Percentiles rank a stretch among this genome's conserved stretches.
phyloP scores from a whole-genome alignment of 208 protist species.

The Leishmania major region DNA sequence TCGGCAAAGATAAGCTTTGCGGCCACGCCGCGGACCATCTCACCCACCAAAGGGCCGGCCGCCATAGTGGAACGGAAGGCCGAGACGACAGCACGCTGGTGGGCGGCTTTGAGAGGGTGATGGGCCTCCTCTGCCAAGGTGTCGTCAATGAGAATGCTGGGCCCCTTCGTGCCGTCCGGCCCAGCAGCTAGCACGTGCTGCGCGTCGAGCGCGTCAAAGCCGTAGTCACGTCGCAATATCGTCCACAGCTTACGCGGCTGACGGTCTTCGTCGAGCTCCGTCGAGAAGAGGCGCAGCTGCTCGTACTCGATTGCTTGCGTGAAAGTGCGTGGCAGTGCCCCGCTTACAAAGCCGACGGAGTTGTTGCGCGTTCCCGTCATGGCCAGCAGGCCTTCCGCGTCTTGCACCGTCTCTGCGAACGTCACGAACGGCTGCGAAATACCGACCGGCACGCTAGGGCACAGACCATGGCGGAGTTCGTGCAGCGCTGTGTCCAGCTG shows the following conservation, averaged over 20 bases:
- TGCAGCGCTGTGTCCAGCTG: constrained; percentile 98
- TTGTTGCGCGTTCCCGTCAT: constrained; percentile 52
- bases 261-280: constrained; percentile 1
- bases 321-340: constrained; percentile 41
- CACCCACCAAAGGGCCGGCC: constrained; percentile 97
- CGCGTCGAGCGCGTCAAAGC: constrained; percentile 96
- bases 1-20: constrained; percentile 66
- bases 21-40: constrained; percentile 77
- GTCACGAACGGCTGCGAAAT: constrained; percentile 96
- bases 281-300: constrained; percentile 49
- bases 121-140: constrained; percentile 81
- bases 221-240: constrained; percentile 72
- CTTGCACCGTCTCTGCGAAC: constrained; percentile 98
- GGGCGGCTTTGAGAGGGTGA: constrained; percentile 69
- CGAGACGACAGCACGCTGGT: constrained; percentile 93
- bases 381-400: constrained; percentile 81
- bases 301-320: constrained; percentile 57
- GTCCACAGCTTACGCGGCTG: constrained; percentile 48
- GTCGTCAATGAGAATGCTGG: constrained; percentile 98
- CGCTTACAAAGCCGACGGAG: constrained; percentile 55
- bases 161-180: constrained; percentile 82
- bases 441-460: constrained; percentile 53
- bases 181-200: constrained; percentile 95
- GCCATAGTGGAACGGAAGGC: constrained; percentile 78
- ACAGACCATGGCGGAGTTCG: constrained; percentile 92